A percentile compares a stretch with the other conserved stretches of the same genome.
phyloP scores from a whole-genome alignment of 2,329 filamentous ascomycete species.

The Aspergillus spinulosporus region DNA sequence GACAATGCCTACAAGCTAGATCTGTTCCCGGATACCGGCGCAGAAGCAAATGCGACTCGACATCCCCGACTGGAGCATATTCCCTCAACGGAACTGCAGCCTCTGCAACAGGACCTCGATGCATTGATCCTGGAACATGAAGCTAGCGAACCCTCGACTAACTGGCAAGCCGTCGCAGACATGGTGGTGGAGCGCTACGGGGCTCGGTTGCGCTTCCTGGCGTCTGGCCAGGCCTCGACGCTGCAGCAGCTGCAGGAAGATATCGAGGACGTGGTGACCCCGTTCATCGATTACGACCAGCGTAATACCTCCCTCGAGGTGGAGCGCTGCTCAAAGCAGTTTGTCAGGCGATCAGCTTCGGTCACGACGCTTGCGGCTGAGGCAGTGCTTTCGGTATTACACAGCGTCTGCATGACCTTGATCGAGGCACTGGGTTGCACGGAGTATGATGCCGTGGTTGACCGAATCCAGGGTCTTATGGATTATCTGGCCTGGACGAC shows the following conservation, averaged over 20 bases:
- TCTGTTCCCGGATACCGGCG: conserved; percentile 34
- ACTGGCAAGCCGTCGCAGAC: conserved; percentile 70
- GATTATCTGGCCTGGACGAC: conserved; percentile 58
- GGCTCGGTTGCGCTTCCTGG: conserved; percentile 50
- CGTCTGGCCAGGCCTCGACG: conserved; percentile 28
- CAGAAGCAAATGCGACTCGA: conserved; percentile 23
- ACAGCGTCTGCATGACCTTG: conserved; percentile 36
- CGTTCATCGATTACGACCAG: conserved; percentile 38
- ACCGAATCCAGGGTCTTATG: conserved; percentile 45
- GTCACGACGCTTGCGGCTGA: conserved; percentile 25
- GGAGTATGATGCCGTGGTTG: conserved; percentile 28
- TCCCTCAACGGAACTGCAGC: conserved; percentile 32
- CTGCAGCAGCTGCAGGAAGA: conserved; percentile 29
- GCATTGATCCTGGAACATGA: conserved; percentile 41
- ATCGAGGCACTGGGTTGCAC: conserved; percentile 25
- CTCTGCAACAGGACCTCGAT: conserved; percentile 48
- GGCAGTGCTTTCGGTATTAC: conserved; percentile 33
- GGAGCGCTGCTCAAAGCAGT: conserved; percentile 38
- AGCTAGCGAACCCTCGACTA: conserved; percentile 33
- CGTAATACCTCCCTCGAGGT: conserved; percentile 31
- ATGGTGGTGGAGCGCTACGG: conserved; percentile 65
- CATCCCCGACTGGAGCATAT: conserved; percentile 44
- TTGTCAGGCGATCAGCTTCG: conserved; percentile 28
- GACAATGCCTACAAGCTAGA: conserved; percentile 39
- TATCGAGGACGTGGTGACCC: conserved; percentile 30